Evolutionary conservation across 208 protist species (phyloP).

Genomic region (Acanthamoeba healyi): DNA sequence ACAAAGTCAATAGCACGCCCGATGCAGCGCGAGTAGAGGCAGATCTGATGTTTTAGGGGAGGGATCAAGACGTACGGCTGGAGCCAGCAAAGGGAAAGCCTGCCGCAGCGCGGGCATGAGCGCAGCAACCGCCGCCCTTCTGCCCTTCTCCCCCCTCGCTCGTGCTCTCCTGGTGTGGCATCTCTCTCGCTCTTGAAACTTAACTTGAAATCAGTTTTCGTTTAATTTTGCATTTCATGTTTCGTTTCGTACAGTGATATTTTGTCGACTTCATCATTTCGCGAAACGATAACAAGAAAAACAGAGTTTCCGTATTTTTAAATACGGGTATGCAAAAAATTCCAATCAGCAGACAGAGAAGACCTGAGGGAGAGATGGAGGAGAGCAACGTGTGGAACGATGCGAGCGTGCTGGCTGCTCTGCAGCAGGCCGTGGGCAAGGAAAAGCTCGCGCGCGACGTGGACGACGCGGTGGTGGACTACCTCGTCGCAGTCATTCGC

Average conservation of each 20-base stretch:
- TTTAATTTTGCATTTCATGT: background rate
- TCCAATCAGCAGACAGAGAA: background rate
- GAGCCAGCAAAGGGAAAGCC: conserved; percentile 38
- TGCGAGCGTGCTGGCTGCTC: background rate
- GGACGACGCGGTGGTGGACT: background rate
- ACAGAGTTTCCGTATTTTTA: background rate
- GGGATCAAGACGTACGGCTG: background rate
- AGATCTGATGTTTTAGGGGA: background rate
- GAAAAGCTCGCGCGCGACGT: background rate
- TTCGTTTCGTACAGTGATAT: too few species aligned
- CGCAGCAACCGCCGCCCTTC: too few species aligned
- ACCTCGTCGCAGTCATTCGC: background rate
- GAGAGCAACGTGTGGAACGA: background rate
- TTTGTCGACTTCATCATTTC: too few species aligned
- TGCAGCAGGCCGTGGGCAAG: background rate
- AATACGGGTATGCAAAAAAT: background rate
- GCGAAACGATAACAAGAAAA: background rate
- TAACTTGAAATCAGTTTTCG: too few species aligned
- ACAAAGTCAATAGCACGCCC: too few species aligned
- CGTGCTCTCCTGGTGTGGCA: conserved; percentile 27
- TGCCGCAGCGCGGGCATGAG: background rate
- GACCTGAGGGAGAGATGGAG: background rate
- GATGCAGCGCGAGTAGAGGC: background rate
- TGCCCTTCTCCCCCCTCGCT: background rate
- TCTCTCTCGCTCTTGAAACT: background rate